phyloP scores from a whole-genome alignment of 169 alveolate species.

The Toxoplasma gondii region DNA sequence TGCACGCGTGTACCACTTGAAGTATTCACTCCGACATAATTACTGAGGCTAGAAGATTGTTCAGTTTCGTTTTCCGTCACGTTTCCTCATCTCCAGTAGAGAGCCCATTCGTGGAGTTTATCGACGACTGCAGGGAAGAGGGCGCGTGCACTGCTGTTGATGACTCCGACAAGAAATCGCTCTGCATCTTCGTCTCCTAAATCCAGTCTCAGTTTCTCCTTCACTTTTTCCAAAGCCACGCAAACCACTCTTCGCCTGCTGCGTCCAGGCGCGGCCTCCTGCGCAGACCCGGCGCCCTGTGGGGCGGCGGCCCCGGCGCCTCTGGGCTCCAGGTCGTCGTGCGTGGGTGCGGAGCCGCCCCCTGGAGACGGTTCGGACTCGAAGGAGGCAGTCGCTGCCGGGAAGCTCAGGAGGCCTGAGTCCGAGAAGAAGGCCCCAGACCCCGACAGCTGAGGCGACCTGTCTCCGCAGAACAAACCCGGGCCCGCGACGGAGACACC shows the following conservation, averaged over 20 bases:
- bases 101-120: conserved; percentile 89
- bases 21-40: not conserved
- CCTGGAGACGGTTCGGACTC: no score
- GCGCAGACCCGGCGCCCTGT: not conserved
- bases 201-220: conserved; percentile 43
- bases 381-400: no score
- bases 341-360: no score
- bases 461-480: no score
- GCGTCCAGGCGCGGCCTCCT: no score
- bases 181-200: conserved; percentile 90
- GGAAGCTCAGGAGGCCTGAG: no score
- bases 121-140: conserved; percentile 91
- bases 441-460: not conserved
- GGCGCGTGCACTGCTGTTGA: conserved; percentile 90
- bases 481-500: not conserved
- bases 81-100: conserved; percentile 80
- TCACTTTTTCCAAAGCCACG: conserved; percentile 36
- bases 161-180: conserved; percentile 81
- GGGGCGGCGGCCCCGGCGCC: not conserved
- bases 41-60: not conserved
- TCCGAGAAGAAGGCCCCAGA: not conserved
- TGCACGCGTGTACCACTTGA: not conserved
- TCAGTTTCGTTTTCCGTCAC: not conserved
- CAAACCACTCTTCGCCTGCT: conserved; percentile 21
- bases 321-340: not conserved